phyloP scores from a whole-genome alignment of 148 eudicot genomes.

The Rhododendron ovatum region DNA sequence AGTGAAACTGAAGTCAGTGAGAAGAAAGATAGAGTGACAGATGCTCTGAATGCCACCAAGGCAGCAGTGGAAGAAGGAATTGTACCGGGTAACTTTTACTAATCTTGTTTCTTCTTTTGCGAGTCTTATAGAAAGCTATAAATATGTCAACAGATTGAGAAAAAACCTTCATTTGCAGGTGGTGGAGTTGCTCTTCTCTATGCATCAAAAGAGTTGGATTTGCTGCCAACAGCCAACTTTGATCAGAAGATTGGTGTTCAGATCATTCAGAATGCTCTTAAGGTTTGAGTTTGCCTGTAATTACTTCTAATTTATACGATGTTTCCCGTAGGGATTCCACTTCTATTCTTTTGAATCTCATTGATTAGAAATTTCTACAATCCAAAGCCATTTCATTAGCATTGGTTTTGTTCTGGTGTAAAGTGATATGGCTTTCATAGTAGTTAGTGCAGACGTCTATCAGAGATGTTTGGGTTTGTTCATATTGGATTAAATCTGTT shows the following conservation, averaged over 20 bases:
- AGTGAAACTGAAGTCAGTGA: conserved; percentile 95
- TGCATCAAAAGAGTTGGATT: conserved; percentile 47
- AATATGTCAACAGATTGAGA: neutral
- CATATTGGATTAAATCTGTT: neutral
- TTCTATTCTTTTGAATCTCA: neutral
- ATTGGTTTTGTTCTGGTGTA: neutral
- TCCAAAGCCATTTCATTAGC: neutral
- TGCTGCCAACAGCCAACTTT: conserved; percentile 44
- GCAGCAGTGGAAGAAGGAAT: conserved; percentile 99
- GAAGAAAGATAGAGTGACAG: conserved; percentile 96
- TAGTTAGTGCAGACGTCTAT: neutral
- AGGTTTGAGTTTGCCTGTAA: conserved; percentile 10
- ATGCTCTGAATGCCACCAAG: conserved; percentile 94
- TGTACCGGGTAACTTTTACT: conserved; percentile 55
- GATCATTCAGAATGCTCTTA: conserved; percentile 48
- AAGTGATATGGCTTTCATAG: neutral
- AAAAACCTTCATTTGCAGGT: conserved; percentile 17
- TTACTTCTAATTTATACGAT: neutral
- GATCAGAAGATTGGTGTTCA: conserved; percentile 59
- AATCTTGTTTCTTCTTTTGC: neutral
- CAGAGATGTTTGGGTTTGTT: neutral
- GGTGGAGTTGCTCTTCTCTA: conserved; percentile 64
- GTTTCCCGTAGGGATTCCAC: neutral
- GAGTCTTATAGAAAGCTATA: neutral
- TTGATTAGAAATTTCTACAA: neutral